Conservation (phyloP, 2,329 filamentous ascomycete genomes). For the Alternaria incomplexa region DNA sequence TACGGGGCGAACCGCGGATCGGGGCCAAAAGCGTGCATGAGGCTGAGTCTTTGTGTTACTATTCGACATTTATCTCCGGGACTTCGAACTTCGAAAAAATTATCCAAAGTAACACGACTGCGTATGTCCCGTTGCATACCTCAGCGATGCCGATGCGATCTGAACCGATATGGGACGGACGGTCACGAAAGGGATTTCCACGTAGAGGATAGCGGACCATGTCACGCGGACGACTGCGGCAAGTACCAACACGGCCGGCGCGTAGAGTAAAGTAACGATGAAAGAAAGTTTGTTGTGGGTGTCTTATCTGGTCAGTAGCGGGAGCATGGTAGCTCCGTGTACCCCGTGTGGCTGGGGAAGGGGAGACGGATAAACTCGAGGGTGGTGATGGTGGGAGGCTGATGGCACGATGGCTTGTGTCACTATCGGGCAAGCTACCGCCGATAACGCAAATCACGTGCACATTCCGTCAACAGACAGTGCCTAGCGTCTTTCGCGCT, state of each 20-base stretch:
- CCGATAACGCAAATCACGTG: constrained; percentile 18
- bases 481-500: constrained; percentile 23
- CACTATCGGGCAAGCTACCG: constrained; percentile 8
- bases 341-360: background rate
- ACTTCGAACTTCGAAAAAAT: background rate
- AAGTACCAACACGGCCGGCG: background rate
- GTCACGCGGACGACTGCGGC: background rate
- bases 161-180: background rate
- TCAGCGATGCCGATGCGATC: background rate
- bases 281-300: background rate
- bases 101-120: background rate
- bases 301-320: background rate
- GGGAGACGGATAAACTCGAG: background rate
- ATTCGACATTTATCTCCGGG: background rate
- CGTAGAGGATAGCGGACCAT: background rate
- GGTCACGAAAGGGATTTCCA: background rate
- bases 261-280: background rate
- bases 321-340: background rate
- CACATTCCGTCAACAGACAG: constrained; percentile 23
- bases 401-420: constrained; percentile 2
- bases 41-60: background rate
- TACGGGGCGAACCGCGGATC: background rate
- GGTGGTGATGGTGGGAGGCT: background rate
- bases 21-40: background rate
- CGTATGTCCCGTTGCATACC: background rate